A percentile compares a stretch with the other conserved stretches of the same genome.
phyloP scores from a whole-genome alignment of 2,329 filamentous ascomycete species.

The Coleophoma crateriformis region DNA sequence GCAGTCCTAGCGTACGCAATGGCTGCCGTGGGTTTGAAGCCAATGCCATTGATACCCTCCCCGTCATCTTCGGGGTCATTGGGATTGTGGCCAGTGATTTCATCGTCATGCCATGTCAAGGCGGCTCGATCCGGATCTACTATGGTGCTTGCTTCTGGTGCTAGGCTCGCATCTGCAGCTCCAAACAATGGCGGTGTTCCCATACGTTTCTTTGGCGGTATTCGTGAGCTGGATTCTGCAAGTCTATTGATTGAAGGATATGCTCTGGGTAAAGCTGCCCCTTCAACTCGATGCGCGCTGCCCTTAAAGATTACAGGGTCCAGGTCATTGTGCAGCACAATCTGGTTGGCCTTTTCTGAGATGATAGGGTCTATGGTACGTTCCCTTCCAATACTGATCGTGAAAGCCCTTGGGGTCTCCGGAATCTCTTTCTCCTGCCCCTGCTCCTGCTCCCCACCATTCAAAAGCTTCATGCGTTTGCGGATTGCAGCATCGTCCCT shows the following conservation, averaged over 20 bases:
- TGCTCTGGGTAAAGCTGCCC: constrained; percentile 10
- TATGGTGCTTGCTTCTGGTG: constrained; percentile 6
- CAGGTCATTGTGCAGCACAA: constrained; percentile 15
- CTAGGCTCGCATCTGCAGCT: constrained; percentile 1
- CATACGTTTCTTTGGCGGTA: constrained; percentile 13
- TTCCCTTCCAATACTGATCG: constrained; percentile 8
- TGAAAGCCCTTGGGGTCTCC: constrained; percentile 17
- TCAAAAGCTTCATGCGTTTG: constrained; percentile 17
- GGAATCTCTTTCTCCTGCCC: constrained; percentile 15
- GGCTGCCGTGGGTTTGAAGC: constrained; percentile 58
- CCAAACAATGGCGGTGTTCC: constrained; percentile 18
- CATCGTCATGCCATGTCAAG: constrained; percentile 62
- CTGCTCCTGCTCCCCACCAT: background rate
- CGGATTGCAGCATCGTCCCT: constrained; percentile 11
- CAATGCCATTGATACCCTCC: constrained; percentile 61
- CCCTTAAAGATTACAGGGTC: constrained; percentile 22
- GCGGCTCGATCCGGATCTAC: constrained; percentile 39
- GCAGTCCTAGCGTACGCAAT: constrained; percentile 51
- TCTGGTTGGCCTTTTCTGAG: constrained; percentile 7
- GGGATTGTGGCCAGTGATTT: constrained; percentile 62
- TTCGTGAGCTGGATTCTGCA: constrained; percentile 21
- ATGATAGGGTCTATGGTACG: constrained; percentile 9
- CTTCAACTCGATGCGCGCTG: constrained; percentile 7
- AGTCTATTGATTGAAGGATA: constrained; percentile 24
- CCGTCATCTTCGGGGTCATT: constrained; percentile 63